Evolutionary conservation across 2,329 filamentous ascomycete species (phyloP), one percentile per base, ranked within the genome.

Genomic region (Cucurbitaria berberidis): DNA sequence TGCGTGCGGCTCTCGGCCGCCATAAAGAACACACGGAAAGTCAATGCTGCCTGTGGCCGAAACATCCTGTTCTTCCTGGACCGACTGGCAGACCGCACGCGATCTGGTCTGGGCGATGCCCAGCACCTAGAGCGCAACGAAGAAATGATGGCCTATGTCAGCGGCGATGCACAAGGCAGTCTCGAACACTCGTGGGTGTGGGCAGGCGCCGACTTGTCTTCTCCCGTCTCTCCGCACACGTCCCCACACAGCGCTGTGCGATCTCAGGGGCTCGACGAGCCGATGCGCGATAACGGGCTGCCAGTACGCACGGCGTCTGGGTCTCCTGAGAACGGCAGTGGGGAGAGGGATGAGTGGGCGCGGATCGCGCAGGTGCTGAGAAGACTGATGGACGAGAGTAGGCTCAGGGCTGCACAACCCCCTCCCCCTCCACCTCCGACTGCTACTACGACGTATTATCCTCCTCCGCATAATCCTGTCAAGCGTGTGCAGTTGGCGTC

Each of bases 71-170:
- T 96, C 73, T 97, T 98, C 71, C 75, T 93, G 5, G 85, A 86
- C 3, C 80, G 81, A 5, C 75, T 98, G 3, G 77, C 86, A 1
- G 83, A 85, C 29, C 83, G 83, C 32, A 63, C 82, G 16, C 80
- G 80, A 10, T 78, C 73, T 21, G 75, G 76, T 15, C 73, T 75
- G 1, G 61, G 71, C 0, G 67, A 65, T 2, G 73, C 73, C 26
- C 68, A 75, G 29, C 70, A 74, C 39, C 68, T 84, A 1, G 83
- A 86, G 40, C 80, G 81, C 3, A 93, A 99, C 66, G 93, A 98
- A 70, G 93, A 97, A 71, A 83, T 98, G 63, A 78, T 98, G 24
- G 90, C 88, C 0, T 96, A 96, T 66, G 86, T 90, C 1, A 93
- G 90, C 26, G 90, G 88, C 0, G 95, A 98, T 75, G 81, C 96